Percentiles rank a stretch among this genome's conserved stretches.
Conservation (phyloP, 2,329 filamentous ascomycete species). For the Aspergillus ibericus region DNA sequence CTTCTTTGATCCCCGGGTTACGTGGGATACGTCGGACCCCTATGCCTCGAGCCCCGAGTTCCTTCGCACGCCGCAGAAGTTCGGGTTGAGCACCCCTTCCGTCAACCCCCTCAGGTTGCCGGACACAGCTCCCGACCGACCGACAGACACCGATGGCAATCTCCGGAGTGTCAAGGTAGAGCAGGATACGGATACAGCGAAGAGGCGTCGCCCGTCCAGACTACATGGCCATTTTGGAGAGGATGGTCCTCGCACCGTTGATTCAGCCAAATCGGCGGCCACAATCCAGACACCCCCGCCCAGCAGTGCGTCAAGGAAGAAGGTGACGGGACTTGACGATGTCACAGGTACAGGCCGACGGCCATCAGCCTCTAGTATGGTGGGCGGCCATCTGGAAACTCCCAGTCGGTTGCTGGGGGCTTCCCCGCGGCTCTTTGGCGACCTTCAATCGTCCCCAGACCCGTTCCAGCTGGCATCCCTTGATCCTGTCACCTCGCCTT, state of each 20-base stretch:
- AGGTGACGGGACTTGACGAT: constrained; percentile 37
- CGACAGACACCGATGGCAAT: constrained; percentile 14
- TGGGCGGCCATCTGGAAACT: constrained; percentile 43
- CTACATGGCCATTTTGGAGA: constrained; percentile 28
- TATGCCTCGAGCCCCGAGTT: constrained; percentile 50
- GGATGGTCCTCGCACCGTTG: constrained; percentile 35
- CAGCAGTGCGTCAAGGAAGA: constrained; percentile 57
- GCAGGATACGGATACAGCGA: constrained; percentile 37
- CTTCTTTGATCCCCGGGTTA: constrained; percentile 48
- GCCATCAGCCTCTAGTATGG: constrained; percentile 21
- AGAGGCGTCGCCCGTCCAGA: constrained; percentile 31
- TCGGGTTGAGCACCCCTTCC: constrained; percentile 37
- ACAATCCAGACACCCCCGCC: constrained; percentile 64
- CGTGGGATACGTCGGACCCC: constrained; percentile 49
- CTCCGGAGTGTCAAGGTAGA: constrained; percentile 24
- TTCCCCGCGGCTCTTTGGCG: constrained; percentile 52
- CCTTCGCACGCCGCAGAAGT: constrained; percentile 44
- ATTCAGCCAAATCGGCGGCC: constrained; percentile 43
- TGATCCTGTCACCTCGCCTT: constrained; percentile 58
- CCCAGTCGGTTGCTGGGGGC: constrained; percentile 46
- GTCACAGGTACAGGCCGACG: constrained; percentile 22
- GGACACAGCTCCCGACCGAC: constrained; percentile 13
- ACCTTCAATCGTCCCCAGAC: constrained; percentile 59
- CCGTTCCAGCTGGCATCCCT: constrained; percentile 54
- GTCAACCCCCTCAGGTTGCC: constrained; percentile 24